A percentile compares a stretch with the other conserved stretches of the same genome.
These are phyloP conservation scores for Colletotrichum camelliae DNA, from an alignment of 2,329 filamentous ascomycete species.

Conservation along the genomic window DNA sequence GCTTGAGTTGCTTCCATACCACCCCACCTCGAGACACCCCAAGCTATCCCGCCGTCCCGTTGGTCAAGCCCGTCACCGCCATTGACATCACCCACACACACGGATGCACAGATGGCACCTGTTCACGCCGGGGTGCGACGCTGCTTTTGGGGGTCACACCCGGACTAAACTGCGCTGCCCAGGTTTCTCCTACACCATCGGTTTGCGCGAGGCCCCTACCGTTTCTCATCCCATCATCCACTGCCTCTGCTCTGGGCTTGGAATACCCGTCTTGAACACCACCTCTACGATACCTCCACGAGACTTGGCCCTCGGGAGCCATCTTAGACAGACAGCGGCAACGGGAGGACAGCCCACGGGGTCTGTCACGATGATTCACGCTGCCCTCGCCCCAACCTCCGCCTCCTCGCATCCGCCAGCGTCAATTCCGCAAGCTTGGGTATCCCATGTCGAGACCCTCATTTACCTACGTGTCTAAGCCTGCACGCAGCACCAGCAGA, in stretches of 20 bases:
- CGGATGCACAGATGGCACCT: slow-evolving; percentile 6
- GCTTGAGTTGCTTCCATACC: neutral
- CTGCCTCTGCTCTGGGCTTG: neutral
- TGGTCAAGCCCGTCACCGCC: slow-evolving; percentile 8
- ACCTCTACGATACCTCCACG: neutral
- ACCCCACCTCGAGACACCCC: neutral
- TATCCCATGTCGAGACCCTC: slow-evolving; percentile 7
- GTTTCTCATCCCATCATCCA: neutral
- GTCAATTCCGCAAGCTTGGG: neutral
- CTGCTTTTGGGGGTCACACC: slow-evolving; percentile 12
- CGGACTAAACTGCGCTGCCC: neutral
- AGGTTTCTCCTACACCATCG: neutral
- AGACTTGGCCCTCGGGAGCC: neutral
- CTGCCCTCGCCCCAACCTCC: neutral
- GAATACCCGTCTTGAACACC: neutral
- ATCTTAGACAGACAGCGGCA: neutral
- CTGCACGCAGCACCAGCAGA: neutral
- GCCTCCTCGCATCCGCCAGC: neutral
- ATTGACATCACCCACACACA: slow-evolving; percentile 2
- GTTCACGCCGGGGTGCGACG: slow-evolving; percentile 1
- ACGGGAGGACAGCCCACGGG: neutral
- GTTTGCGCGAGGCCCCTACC: neutral
- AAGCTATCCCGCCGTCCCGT: neutral
- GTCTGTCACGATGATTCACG: neutral
- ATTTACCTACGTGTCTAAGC: neutral